Base-by-base conservation (phyloP, 163 green algal species). In the Chlamydomonas reinhardtii region DNA sequence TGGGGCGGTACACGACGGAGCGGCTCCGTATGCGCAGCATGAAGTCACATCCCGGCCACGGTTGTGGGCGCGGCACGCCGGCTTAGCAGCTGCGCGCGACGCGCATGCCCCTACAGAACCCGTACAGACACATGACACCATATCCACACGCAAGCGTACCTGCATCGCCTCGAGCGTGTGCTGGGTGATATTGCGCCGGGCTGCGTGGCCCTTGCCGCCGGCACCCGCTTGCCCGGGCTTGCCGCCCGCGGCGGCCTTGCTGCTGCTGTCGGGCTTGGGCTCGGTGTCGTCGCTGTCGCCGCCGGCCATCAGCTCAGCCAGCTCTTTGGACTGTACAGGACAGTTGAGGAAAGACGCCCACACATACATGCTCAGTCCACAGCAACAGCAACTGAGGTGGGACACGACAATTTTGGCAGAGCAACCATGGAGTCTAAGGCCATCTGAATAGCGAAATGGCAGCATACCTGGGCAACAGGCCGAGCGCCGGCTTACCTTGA, bases 101-200 rank as follows among this genome's bases (percentile, higher is more conserved):
- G 4, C 27, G 31, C 20, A 48, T 48, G 8, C 39, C 39, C 39
- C 8, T 8, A 48, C 8, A 5, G 39, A 48, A 8, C 39, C n/a
- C n/a, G n/a, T n/a, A n/a, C 39, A 48, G 39, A 48, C 39, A 48
- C 39, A 48, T 48, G 5, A 48, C 39, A 48, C 39, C 39, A 8
- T 48, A 48, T 48, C 39, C 39, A 8, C 39, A 48, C 8, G 5
- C 39, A 48, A n/a, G 20, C 68, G 34, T 27, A 86, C 80, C 80
- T 79, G 81, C 62, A 94, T 93, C 16, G 94, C 94, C 76, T 96
- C 91, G 48, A 96, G 77, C 0, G 90, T 94, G 76, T 93, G 91
- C 12, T 91, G 84, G 19, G 92, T 95, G 20, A 87, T 74, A 56
- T 66, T n/a, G 59, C 79, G 34, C 34, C 59, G 48, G 48, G 48